Conservation (phyloP, 441 rosid genomes). For the Omphalea diandra region DNA sequence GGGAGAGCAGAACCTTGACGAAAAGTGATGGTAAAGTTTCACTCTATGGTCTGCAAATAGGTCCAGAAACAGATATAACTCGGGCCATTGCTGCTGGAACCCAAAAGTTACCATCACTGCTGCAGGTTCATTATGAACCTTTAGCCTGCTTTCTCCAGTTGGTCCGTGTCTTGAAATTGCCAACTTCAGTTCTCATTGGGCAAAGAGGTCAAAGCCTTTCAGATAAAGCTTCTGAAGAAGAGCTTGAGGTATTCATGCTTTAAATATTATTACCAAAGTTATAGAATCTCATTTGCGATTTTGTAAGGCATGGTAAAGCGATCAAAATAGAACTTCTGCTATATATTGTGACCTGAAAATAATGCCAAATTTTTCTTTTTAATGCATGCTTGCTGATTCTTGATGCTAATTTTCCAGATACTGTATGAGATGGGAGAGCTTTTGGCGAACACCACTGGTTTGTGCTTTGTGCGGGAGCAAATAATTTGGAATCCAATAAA, state of each 20-base stretch:
- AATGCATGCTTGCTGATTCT: slow-evolving; percentile 11
- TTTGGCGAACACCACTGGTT: slow-evolving; percentile 37
- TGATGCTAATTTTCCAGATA: slow-evolving; percentile 37
- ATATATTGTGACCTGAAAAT: neutral
- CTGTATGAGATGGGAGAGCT: slow-evolving; percentile 55
- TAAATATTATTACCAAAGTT: neutral
- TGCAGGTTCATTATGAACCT: slow-evolving; percentile 67
- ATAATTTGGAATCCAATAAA: slow-evolving; percentile 52
- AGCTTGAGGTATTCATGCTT: slow-evolving; percentile 54
- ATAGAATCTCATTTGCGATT: neutral
- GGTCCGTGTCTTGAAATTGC: slow-evolving; percentile 52
- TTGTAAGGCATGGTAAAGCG: neutral
- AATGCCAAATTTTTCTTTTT: neutral
- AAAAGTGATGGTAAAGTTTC: slow-evolving; percentile 33
- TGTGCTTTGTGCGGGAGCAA: slow-evolving; percentile 44
- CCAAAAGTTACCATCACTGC: slow-evolving; percentile 47
- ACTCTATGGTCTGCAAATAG: slow-evolving; percentile 55
- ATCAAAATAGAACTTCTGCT: neutral
- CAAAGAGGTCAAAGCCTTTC: slow-evolving; percentile 38
- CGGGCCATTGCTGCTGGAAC: slow-evolving; percentile 41
- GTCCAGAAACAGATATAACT: slow-evolving; percentile 54
- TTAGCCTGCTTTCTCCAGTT: slow-evolving; percentile 78
- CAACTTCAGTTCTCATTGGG: slow-evolving; percentile 55
- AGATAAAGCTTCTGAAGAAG: slow-evolving; percentile 42
- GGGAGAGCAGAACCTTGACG: slow-evolving; percentile 39